Conservation (phyloP, 139 green algal species). For the Diplosphaera chodatii region DNA sequence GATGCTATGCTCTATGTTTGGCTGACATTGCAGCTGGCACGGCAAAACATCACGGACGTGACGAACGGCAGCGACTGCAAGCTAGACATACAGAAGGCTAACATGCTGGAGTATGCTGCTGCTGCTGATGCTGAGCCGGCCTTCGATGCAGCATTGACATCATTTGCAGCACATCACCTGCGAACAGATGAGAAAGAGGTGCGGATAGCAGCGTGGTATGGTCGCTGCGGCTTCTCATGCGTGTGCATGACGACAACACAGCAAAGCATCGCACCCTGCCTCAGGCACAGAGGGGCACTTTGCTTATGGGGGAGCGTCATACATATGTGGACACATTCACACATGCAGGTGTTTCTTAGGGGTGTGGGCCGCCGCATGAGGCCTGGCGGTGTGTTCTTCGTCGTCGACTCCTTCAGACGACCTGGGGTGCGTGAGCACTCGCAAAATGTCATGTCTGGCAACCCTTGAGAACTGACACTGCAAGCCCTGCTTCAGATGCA, state of each 20-base stretch:
- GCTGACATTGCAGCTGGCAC: not conserved
- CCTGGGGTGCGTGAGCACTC: not conserved
- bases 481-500: no score
- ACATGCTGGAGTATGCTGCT: not conserved
- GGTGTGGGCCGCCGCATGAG: not conserved
- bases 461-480: no score
- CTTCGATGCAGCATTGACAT: not conserved
- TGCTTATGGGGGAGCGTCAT: not conserved
- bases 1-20: no score
- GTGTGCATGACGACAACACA: no score
- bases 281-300: no score
- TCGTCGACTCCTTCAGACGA: not conserved
- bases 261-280: no score
- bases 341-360: not conserved
- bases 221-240: no score
- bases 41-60: not conserved
- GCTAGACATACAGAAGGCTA: not conserved
- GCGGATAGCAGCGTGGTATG: no score
- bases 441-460: no score
- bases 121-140: not conserved
- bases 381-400: not conserved
- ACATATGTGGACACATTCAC: not conserved
- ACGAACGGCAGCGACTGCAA: not conserved
- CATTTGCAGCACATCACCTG: not conserved
- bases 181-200: not conserved